Conservation (phyloP, 1,284 basidiomycete species). For the Trichosporon ovoides region DNA sequence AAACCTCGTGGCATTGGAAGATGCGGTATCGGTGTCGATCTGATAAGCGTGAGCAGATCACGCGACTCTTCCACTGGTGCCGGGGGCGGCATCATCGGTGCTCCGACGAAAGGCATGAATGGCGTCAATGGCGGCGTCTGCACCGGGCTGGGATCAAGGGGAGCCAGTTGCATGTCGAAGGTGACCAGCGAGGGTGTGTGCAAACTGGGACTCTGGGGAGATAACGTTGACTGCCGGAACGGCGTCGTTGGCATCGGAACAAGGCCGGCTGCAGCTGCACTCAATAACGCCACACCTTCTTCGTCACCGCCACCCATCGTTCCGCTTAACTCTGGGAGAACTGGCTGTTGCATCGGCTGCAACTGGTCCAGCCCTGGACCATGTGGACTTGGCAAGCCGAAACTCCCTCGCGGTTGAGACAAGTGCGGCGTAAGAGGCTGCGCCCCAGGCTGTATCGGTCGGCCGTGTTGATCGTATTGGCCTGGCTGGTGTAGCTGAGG, state of each 20-base stretch:
- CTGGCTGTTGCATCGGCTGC: neutral
- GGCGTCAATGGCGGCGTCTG: conserved; percentile 1
- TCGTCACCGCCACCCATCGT: neutral
- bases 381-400: too few relatives aligned
- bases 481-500: neutral
- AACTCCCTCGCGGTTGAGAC: neutral
- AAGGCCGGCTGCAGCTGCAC: neutral
- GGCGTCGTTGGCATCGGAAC: neutral
- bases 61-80: neutral
- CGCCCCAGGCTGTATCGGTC: neutral
- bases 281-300: neutral
- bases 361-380: neutral
- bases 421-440: neutral
- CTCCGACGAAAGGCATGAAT: neutral
- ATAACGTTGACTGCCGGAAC: neutral
- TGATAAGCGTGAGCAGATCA: neutral
- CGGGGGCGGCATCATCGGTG: neutral
- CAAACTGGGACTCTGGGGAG: neutral
- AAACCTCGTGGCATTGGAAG: neutral
- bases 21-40: neutral
- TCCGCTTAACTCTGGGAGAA: neutral
- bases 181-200: neutral
- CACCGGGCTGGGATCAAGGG: neutral
- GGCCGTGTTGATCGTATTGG: neutral
- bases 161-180: neutral